Base-by-base conservation (phyloP, 352 stramenopile species). In the Plasmopara viticola region DNA sequence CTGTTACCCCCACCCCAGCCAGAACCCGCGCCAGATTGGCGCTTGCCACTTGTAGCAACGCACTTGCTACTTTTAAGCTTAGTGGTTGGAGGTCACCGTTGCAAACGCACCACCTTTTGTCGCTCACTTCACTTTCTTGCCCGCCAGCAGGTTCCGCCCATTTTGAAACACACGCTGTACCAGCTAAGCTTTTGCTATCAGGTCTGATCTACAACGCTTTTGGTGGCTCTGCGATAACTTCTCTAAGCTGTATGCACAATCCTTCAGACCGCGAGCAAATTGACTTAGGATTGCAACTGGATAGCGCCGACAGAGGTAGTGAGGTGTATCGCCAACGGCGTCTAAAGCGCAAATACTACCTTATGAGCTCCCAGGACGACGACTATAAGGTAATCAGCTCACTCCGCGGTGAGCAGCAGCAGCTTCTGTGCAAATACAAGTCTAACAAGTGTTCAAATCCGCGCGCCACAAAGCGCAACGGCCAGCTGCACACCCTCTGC, bases 401-500 rank as follows among this genome's bases (percentile, higher is more conserved):
- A 5, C 58, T 66, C 28, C 57, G 60, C 44, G 54, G 54, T 33
- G 64, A 66, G 40, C 59, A 72, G 55, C 59, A 68, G 62, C 62
- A 68, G 42, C 64, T 86, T 37, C 65, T 84, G 14, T 94, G 84
- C 68, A 89, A 88, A 59, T 94, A 94, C 75, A 91, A 91, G 68
- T 91, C 80, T 13, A 74, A 78, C 62, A 89, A 90, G 66, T 94
- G 84, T 65, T 71, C 65, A 9, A 90, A 94, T 60, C 77, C 74
- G 35, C 78, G 84, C 48, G 84, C 81, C 33, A 84, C 78, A 47
- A 94, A 94, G 67, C 78, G 84, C 60, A 94, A 94, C 56, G 84
- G 81, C 3, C 70, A 90, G 52, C 62, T 90, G 42, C 84, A 92
- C 60, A 94, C 81, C 42, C 69, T 94, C 41, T 94, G 84, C 56